Evolutionary conservation across 2,329 filamentous ascomycete species (phyloP), one percentile per base, ranked within the genome.

Genomic region (Plenodomus tracheiphilus): DNA sequence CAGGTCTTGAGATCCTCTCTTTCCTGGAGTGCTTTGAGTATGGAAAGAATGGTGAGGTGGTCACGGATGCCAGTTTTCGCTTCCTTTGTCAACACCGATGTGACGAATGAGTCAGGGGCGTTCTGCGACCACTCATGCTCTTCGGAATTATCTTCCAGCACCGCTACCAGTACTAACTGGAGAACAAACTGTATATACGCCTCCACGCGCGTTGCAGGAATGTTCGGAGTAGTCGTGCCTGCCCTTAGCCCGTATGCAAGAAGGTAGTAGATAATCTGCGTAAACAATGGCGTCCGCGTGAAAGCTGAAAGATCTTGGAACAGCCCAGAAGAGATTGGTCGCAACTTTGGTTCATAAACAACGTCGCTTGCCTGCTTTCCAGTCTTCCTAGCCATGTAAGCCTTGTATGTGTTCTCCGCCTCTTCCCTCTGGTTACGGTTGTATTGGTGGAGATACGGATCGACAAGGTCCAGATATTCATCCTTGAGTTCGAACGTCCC

Each of bases 371-470:
- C 77, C 37, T 86, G 80, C 68, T 92, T 91, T 16, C 92, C 91
- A 0, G 87, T 91, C 74, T 89, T 91, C 75, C 91, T 91, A 10
- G 91, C 89, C 78, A 94, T 85, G 78, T 89, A 88, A 64, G 88
- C 87, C 62, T 88, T 91, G 75, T 94, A 97, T 2, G 91, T 88
- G 59, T 84, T 86, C 72, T 99, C 94, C 0, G 93, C 91, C 70
- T 99, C 94, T 67, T 99, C 94, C 42, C 94, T 85, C 71, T 97
- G 93, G 64, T 99, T 99, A 68, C 96, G 96, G 65, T 86, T 95
- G 72, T 96, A 99, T 67, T 97, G 91, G 6, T 92, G 89, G 65
- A 92, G 94, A 70, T 97, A 99, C 1, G 95, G 94, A 69, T 99
- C 95, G 42, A 99, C 85, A 39, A 95, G 83, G 59, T 93, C 88